A percentile compares a stretch with the other conserved stretches of the same genome.
Conservation (phyloP, 192 early-diverging fungal species). For the Paraglomus brasilianum region DNA sequence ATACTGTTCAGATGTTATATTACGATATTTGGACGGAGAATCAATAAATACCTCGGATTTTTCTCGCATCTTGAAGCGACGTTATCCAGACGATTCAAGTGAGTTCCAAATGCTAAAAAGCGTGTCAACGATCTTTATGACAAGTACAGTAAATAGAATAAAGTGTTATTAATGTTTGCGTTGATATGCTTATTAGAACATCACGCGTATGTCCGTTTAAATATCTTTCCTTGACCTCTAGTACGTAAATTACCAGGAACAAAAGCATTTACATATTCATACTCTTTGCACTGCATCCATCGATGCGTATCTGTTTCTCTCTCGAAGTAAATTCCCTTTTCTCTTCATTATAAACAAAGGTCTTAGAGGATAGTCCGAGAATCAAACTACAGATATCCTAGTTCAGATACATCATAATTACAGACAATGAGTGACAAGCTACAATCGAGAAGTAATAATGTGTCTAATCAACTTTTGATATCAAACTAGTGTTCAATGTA, state of each 20-base stretch:
- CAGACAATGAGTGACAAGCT: not conserved
- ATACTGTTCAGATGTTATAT: not conserved
- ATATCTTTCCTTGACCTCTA: no score
- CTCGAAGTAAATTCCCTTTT: conserved; percentile 1
- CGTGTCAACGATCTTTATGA: conserved; percentile 2
- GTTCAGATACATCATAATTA: not conserved
- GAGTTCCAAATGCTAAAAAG: conserved; percentile 28
- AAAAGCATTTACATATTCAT: conserved; percentile 3
- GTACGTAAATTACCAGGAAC: not conserved
- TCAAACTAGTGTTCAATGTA: no score
- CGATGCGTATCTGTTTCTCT: conserved; percentile 5
- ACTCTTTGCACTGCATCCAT: conserved; percentile 25
- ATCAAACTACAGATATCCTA: conserved; percentile 16
- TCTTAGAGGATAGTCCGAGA: conserved; percentile 15
- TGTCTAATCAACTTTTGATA: not conserved
- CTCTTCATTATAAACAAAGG: conserved; percentile 19
- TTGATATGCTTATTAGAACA: not conserved
- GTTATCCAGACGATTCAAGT: conserved; percentile 31
- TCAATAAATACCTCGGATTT: conserved; percentile 23
- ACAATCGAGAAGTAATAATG: not conserved
- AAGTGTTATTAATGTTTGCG: not conserved
- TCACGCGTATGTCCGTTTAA: no score
- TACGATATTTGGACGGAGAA: not conserved
- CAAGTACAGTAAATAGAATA: not conserved
- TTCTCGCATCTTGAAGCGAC: conserved; percentile 28